These are phyloP conservation scores for Pilaira anomala DNA, from an alignment of 192 early-diverging fungal genomes.

Conservation along the genomic window DNA sequence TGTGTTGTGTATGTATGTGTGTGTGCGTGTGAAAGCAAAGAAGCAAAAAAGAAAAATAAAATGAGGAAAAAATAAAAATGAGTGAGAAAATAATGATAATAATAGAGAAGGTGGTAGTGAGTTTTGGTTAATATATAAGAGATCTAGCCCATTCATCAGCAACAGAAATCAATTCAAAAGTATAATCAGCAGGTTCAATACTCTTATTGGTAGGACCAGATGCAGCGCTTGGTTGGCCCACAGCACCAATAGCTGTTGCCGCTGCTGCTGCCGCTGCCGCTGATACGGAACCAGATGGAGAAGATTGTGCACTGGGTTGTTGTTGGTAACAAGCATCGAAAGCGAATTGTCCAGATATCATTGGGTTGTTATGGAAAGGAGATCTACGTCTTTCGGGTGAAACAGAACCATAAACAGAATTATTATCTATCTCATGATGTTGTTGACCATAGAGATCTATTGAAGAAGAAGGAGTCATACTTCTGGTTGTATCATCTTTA, in stretches of 20 bases:
- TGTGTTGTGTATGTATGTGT: no score
- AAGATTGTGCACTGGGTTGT: not conserved
- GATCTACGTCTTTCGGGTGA: conserved; percentile 10
- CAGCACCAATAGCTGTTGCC: conserved; percentile 18
- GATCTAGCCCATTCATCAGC: conserved; percentile 35
- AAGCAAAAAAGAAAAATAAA: not conserved
- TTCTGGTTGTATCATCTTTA: conserved; percentile 1
- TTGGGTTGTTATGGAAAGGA: conserved; percentile 11
- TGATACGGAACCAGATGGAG: conserved; percentile 2
- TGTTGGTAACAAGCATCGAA: conserved; percentile 7
- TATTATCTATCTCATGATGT: not conserved
- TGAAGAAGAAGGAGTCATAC: not conserved
- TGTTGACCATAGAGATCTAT: not conserved
- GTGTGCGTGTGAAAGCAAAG: no score
- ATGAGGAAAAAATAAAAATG: not conserved
- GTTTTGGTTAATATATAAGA: conserved; percentile 15
- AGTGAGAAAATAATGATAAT: not conserved
- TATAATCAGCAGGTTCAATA: conserved; percentile 37
- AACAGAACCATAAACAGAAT: conserved; percentile 5
- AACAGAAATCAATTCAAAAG: conserved; percentile 38
- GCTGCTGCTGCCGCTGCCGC: conserved; percentile 18
- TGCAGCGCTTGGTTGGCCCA: conserved; percentile 14
- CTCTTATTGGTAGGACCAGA: conserved; percentile 17
- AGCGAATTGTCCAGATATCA: conserved; percentile 6
- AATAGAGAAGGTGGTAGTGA: not conserved